These are phyloP conservation scores for Prosopis cineraria DNA, from an alignment of 306 rosid species.

Conservation along the genomic window DNA sequence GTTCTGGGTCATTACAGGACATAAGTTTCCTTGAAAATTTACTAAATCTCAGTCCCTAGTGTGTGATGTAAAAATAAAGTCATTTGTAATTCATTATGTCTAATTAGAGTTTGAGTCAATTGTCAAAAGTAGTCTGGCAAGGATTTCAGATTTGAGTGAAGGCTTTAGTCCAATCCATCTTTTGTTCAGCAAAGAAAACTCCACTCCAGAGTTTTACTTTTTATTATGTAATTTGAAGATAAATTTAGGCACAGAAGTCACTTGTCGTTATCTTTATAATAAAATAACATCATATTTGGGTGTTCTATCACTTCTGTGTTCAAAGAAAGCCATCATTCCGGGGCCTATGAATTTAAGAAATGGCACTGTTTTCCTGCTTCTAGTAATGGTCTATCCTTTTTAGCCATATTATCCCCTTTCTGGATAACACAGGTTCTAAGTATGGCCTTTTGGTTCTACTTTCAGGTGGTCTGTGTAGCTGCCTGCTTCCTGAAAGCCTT, in stretches of 20 bases:
- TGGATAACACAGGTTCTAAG: background rate
- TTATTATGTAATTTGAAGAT: conserved; percentile 3
- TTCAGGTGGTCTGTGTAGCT: conserved; percentile 89
- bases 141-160: conserved; percentile 21
- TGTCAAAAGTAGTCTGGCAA: background rate
- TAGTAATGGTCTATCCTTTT: conserved; percentile 1
- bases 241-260: background rate
- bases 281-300: background rate
- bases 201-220: background rate
- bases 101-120: conserved; percentile 7
- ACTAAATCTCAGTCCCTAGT: background rate
- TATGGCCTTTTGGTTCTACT: conserved; percentile 37
- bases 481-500: conserved; percentile 95
- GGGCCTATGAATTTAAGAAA: conserved; percentile 6
- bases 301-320: background rate
- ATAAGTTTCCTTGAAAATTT: conserved; percentile 11
- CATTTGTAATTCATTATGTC: conserved; percentile 11
- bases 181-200: conserved; percentile 18
- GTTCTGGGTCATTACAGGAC: conserved; percentile 20
- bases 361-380: conserved; percentile 3
- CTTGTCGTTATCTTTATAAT: background rate
- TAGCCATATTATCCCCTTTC: conserved; percentile 2
- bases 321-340: background rate
- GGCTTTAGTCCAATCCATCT: conserved; percentile 12
- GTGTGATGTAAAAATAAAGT: conserved; percentile 2